A percentile compares a stretch with the other conserved stretches of the same genome.
phyloP scores from a whole-genome alignment of 2,329 filamentous ascomycete genomes.

The Stenocarpella maydis region DNA sequence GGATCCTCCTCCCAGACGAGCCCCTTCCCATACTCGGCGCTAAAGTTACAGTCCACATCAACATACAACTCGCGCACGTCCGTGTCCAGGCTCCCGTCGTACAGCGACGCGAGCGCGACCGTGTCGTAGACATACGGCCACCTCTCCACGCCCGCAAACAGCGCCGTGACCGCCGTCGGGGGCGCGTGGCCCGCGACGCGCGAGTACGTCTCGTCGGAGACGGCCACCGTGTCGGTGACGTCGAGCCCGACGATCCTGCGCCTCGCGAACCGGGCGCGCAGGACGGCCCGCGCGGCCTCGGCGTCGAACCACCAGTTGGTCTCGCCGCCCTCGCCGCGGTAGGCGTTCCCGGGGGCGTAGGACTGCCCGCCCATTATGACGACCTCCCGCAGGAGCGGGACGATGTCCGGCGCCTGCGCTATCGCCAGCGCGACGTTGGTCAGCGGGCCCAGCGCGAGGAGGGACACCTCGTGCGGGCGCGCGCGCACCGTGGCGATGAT shows the following conservation, averaged over 20 bases:
- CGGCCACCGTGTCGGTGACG: slow-evolving; percentile 5
- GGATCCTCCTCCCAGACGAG: slow-evolving; percentile 11
- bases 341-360: slow-evolving; percentile 1
- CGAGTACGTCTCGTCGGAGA: neutral
- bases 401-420: neutral
- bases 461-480: neutral
- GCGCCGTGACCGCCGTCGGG: slow-evolving; percentile 4
- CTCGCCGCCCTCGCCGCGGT: neutral
- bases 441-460: neutral
- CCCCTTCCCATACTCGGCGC: slow-evolving; percentile 7
- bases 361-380: slow-evolving; percentile 13
- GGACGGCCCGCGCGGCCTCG: neutral
- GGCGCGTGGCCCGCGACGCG: neutral
- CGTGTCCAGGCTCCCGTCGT: neutral
- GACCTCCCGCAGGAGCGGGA: neutral
- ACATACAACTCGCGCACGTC: neutral
- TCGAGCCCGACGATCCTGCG: neutral
- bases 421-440: slow-evolving; percentile 16
- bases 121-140: slow-evolving; percentile 12
- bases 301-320: slow-evolving; percentile 22
- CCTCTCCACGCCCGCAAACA: neutral
- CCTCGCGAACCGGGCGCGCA: neutral
- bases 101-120: neutral
- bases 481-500: neutral
- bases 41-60: slow-evolving; percentile 2